These are phyloP conservation scores for Physcomitrellopsis africana DNA, from an alignment of 225 moss, liverwort and hornwort genomes.

Conservation along the genomic window DNA sequence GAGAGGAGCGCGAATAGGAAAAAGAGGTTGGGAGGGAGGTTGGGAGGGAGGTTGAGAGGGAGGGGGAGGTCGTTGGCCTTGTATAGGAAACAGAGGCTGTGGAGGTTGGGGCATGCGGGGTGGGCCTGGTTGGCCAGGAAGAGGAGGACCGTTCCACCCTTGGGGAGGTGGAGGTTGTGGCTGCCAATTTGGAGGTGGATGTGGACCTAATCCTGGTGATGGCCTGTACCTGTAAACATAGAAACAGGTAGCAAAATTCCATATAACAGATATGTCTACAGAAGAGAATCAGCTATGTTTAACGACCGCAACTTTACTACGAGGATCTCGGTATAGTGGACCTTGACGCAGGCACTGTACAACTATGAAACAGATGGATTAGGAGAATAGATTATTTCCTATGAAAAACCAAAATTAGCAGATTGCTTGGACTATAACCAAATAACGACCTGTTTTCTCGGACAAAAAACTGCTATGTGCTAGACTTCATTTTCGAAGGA, in stretches of 20 bases:
- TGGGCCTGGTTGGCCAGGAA: slow-evolving; percentile 55
- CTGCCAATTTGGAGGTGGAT: slow-evolving; percentile 63
- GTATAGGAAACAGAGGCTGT: slow-evolving; percentile 88
- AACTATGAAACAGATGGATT: slow-evolving; percentile 4
- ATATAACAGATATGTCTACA: background rate
- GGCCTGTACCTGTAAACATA: slow-evolving; percentile 51
- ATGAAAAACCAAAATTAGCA: background rate
- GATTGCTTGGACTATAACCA: background rate
- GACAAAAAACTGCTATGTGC: background rate
- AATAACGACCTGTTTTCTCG: background rate
- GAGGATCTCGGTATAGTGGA: background rate
- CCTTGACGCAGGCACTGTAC: background rate
- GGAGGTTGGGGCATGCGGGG: slow-evolving; percentile 72
- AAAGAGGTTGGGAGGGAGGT: slow-evolving; percentile 45
- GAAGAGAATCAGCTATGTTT: slow-evolving; percentile 2
- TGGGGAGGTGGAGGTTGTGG: slow-evolving; percentile 56
- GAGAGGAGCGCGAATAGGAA: slow-evolving; percentile 57
- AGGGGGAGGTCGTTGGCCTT: slow-evolving; percentile 55
- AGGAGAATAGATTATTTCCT: background rate
- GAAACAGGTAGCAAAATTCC: slow-evolving; percentile 28
- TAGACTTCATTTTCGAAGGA: background rate
- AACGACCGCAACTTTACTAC: slow-evolving; percentile 5
- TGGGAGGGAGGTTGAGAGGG: slow-evolving; percentile 50
- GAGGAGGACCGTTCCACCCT: slow-evolving; percentile 49
- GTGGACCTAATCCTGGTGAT: slow-evolving; percentile 48